A percentile compares a stretch with the other conserved stretches of the same genome.
Evolutionary conservation across 306 rosid genomes (phyloP).

Genomic region (Ammopiptanthus mongolicus): DNA sequence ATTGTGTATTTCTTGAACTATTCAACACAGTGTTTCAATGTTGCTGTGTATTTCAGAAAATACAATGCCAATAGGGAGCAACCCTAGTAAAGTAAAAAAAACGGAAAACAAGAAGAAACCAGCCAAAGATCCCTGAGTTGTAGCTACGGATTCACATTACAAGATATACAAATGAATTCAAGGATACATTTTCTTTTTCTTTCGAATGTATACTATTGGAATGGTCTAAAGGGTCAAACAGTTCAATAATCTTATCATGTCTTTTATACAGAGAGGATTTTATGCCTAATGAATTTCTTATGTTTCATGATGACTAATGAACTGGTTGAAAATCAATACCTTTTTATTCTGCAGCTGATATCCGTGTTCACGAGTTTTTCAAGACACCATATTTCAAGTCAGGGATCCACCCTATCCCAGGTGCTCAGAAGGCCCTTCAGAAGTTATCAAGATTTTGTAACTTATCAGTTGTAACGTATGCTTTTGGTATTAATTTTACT

Average conservation of each 20-base stretch:
- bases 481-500: slow-evolving; percentile 18
- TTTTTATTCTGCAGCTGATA: slow-evolving; percentile 59
- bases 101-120: not conserved
- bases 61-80: not conserved
- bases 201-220: not conserved
- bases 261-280: not conserved
- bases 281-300: not conserved
- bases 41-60: not conserved
- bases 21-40: not conserved
- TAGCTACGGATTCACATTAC: no score
- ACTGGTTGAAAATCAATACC: slow-evolving; percentile 6
- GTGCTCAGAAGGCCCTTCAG: slow-evolving; percentile 69
- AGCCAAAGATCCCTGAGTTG: no score
- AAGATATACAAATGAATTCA: no score
- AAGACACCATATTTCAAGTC: slow-evolving; percentile 81
- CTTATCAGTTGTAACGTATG: slow-evolving; percentile 93
- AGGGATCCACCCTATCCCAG: slow-evolving; percentile 89
- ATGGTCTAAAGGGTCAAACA: not conserved
- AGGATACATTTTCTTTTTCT: no score
- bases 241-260: not conserved
- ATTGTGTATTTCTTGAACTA: not conserved
- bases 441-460: slow-evolving; percentile 70
- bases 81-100: not conserved
- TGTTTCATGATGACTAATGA: not conserved
- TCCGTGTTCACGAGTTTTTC: slow-evolving; percentile 85